Evolutionary conservation across 2,329 filamentous ascomycete genomes (phyloP), one percentile per base, ranked within the genome.

Genomic region (Macrophomina phaseolina): DNA sequence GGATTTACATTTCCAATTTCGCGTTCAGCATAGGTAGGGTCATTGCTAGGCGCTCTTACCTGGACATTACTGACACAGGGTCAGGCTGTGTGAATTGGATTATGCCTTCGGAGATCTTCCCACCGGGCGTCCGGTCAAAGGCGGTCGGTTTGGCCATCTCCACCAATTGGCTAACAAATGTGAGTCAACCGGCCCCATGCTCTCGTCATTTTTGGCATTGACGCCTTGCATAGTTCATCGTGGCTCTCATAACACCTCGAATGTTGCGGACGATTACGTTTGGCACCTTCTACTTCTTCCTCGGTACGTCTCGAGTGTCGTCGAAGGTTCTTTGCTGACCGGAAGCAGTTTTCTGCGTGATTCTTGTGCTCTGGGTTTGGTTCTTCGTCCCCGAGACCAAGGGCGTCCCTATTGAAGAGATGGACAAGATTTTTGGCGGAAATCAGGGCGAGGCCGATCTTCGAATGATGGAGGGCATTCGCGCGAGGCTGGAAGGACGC

Each of bases 181-280:
- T 40, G 38, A 40, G 38, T 40, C 3, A 9, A 40, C 38, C 14
- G 38, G 8, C 3, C 14, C 38, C 38, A 23, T 23, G 1, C 23
- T 23, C 23, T 23, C 23, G 23, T 23, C 23, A 2, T 23, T 23
- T 23, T 23, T 23, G 23, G 80, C 82, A 45, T 87, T 86, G 7
- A 86, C 85, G 84, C 78, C 85, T 4, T 86, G 85, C 73, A 89
- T 3, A 90, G 73, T 89, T 90, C 69, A 84, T 88, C 62, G 86
- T 89, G 34, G 56, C 89, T 36, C 83, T 91, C 71, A 84, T 90
- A 34, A 90, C 88, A 0, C 89, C 89, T 0, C 83, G 88, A 1
- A 83, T 91, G 46, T 84, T 91, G 30, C 78, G 85, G 67, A 84
- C 85, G 64, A 88, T 80, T 0, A 81, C 81, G 1, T 84, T 77